Percentiles rank a stretch among this genome's conserved stretches.
Evolutionary conservation across 129 eudicot species (phyloP).

Genomic region (Rutidosis leptorrhynchoides): DNA sequence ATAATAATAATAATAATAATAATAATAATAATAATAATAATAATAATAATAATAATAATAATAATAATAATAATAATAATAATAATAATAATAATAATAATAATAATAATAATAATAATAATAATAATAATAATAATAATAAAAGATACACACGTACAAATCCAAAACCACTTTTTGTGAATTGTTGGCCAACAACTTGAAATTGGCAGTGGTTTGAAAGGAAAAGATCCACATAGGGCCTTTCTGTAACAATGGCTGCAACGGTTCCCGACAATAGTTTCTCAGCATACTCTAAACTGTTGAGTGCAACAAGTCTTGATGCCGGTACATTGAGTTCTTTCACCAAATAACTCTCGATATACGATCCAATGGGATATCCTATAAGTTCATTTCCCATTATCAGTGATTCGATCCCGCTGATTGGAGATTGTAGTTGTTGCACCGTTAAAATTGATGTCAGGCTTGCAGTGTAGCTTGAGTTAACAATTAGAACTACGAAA

Average conservation of each 20-base stretch:
- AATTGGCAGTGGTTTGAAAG: neutral
- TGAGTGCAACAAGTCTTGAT: constrained; percentile 3
- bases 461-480: constrained; percentile 6
- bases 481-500: neutral
- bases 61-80: no score
- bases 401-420: neutral
- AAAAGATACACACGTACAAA: neutral
- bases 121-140: no score
- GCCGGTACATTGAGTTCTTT: neutral
- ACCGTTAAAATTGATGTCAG: neutral
- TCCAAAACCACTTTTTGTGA: neutral
- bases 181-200: neutral
- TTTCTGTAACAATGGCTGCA: constrained; percentile 1
- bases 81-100: no score
- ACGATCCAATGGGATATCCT: neutral
- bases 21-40: no score
- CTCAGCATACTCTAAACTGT: neutral
- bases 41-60: no score
- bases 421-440: neutral
- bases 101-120: no score
- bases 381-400: neutral
- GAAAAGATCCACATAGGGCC: constrained; percentile 6
- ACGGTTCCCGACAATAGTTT: neutral
- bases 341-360: neutral
- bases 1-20: no score